Conservation (phyloP, 2,329 filamentous ascomycete species). For the Graphilbum sp. region DNA sequence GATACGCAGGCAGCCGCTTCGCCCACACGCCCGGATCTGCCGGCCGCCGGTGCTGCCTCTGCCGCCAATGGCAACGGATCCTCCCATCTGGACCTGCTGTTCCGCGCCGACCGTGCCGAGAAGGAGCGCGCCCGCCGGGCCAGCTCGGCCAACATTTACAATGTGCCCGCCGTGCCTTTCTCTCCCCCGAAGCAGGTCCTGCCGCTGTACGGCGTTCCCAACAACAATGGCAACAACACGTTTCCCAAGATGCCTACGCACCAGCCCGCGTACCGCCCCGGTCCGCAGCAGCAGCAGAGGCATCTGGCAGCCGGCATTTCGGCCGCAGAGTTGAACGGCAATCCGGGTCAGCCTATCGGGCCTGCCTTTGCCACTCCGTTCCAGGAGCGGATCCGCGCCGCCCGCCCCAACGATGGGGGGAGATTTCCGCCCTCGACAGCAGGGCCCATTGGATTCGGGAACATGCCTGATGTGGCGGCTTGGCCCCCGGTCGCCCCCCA, state of each 20-base stretch:
- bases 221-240: constrained; percentile 5
- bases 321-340: constrained; percentile 50
- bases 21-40: not conserved
- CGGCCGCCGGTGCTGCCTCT: constrained; percentile 11
- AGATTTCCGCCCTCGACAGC: not conserved
- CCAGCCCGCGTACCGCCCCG: constrained; percentile 15
- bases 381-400: constrained; percentile 42
- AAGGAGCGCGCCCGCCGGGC: constrained; percentile 43
- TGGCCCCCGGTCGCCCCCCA: not conserved
- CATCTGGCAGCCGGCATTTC: constrained; percentile 39
- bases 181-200: constrained; percentile 30
- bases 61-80: constrained; percentile 30
- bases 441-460: too few relatives aligned
- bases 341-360: constrained; percentile 36
- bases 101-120: constrained; percentile 71
- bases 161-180: constrained; percentile 24
- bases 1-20: constrained; percentile 13
- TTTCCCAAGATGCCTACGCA: not conserved
- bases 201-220: constrained; percentile 13
- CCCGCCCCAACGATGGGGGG: constrained; percentile 18
- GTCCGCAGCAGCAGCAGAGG: not conserved
- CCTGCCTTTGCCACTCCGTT: constrained; percentile 55
- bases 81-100: constrained; percentile 81
- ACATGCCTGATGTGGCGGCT: constrained; percentile 3
- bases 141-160: constrained; percentile 29